Base-by-base conservation (phyloP, 441 rosid species). In the Hura crepitans region DNA sequence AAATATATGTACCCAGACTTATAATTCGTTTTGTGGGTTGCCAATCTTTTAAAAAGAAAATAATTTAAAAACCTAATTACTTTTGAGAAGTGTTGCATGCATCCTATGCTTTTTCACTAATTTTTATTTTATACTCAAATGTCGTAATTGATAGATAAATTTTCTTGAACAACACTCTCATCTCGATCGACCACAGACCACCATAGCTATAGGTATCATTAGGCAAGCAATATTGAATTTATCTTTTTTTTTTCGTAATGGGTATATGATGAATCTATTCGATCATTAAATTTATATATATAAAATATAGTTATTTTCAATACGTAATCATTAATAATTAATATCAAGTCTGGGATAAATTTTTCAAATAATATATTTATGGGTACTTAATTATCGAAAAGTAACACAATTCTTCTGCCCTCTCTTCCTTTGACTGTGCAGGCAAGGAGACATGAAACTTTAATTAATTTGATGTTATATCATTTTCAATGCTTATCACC, bases 401-500 rank as follows among this genome's bases (percentile, higher is more conserved):
- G 25, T 20, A 31, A 64, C 50, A 22, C 35, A 27, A 15, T 12
- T 25, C 56, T 22, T 17, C 8, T 49, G 2, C 27, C 17, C 11
- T n/a, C n/a, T n/a, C 22, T 20, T 2, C 30, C 39, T 49, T 49
- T 65, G 28, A 49, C 58, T 25, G 18, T 0, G 42, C 5, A 42
- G 45, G 39, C 39, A 35, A 35, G n/a, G n/a, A n/a, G n/a, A n/a
- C 39, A 39, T 3, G 7, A 2, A 42, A 42, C 12, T 42, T 42
- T 42, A 3, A 9, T 2, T 12, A 9, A 10, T 9, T 9, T 9
- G 11, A 8, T 47, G 25, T 37, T 60, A 54, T 69, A 46, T 69
- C 66, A 49, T 69, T 74, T 64, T 74, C 70, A 10, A 31, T 27
- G 60, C 70, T 56, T 47, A 47, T 25, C 70, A 57, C 27, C 33